Evolutionary conservation across 2,329 filamentous ascomycete genomes (phyloP).

Genomic region (Aspergillus versicolor): DNA sequence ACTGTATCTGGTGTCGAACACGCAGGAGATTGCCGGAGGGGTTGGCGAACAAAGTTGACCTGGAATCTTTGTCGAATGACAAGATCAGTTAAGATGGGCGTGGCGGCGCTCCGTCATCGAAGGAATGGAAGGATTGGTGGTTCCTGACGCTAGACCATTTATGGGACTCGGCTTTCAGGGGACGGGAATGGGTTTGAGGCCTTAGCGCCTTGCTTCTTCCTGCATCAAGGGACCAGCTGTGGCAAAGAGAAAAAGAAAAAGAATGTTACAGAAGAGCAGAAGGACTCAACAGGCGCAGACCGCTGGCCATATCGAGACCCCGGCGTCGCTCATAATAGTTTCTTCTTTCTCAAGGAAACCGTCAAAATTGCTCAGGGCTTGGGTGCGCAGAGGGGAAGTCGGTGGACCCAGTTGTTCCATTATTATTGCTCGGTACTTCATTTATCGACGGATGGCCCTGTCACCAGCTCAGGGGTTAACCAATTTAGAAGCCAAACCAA

Average conservation of each 20-base stretch:
- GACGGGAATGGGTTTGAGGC: neutral
- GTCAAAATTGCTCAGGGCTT: neutral
- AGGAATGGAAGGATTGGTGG: neutral
- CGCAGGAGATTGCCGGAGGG: no score
- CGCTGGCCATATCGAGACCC: no score
- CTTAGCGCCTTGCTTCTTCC: slow-evolving; percentile 6
- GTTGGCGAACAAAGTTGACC: neutral
- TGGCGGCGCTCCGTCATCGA: neutral
- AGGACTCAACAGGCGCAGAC: neutral
- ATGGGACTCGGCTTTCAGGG: neutral
- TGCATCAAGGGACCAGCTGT: neutral
- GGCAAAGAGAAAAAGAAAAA: neutral
- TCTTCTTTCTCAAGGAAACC: neutral
- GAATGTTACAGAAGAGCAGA: neutral
- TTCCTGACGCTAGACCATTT: slow-evolving; percentile 9
- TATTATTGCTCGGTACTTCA: no score
- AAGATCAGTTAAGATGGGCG: neutral
- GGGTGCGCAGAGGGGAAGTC: neutral
- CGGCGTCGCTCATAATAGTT: neutral
- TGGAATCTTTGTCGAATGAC: neutral
- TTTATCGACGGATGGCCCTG: neutral
- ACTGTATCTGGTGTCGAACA: no score
- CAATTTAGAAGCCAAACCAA: slow-evolving; percentile 3
- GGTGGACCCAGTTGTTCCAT: neutral
- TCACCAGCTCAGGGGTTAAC: slow-evolving; percentile 4